Base-by-base conservation (phyloP, 768 basidiomycete species). In the Lentinus tigrinus region DNA sequence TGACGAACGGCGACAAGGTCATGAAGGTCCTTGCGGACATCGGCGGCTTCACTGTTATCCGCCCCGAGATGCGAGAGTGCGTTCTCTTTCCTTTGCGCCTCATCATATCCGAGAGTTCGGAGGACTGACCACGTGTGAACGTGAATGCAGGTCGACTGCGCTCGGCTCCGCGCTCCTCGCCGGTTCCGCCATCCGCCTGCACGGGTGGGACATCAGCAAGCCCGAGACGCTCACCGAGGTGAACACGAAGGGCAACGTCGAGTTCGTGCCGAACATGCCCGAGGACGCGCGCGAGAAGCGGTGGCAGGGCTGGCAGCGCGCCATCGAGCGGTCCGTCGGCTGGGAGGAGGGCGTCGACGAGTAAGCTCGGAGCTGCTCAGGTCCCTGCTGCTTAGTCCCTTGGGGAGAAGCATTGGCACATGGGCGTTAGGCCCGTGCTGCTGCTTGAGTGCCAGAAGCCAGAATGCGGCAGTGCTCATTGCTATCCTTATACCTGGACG, bases 11-110 rank as follows among this genome's bases (percentile, higher is more conserved):
- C 34, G 93, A 96, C 68, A 72, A 91, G 27, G 91, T 88, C 56
- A 93, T 96, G 94, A 78, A 82, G 65, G 76, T 95, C 47, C 80
- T 95, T 58, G 92, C 92, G 3, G 89, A 97, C 70, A 77, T 96
- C 42, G 93, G 95, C 28, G 96, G 95, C 14, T 95, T 97, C 74
- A 85, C 84, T 27, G 92, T 99, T 61, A 77, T 95, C 57, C 81
- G 97, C 54, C 97, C 96, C 11, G 88, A 93, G 69, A 99, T 99
- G 97, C 78, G 96, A 70, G 97, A 99, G 93, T 92, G 69, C 61
- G 90, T 82, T 2, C 16, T 16, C 13, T 21, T 8, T 44, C 48
- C 36, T 10, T 31, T 16, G 17, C 17, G 38, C 1, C 17, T 31
- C 10, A 27, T 14, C 8, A 16, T 10, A 13, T 5, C 44, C 17